Conservation (phyloP, 768 basidiomycete genomes). For the Sarcodon sp. region DNA sequence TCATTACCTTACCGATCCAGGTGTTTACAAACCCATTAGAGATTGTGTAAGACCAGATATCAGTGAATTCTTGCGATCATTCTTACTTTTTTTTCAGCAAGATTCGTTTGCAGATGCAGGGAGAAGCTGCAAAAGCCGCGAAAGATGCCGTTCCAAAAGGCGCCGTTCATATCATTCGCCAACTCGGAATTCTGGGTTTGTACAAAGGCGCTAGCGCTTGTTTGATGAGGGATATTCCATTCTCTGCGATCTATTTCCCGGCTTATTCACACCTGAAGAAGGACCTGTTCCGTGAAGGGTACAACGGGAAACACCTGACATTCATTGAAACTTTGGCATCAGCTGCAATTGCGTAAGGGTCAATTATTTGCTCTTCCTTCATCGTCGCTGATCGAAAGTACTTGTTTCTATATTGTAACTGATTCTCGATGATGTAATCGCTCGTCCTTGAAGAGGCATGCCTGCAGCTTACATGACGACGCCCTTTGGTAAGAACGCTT, state of each 20-base stretch:
- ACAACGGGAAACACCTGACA: slow-evolving; percentile 84
- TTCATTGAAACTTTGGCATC: slow-evolving; percentile 82
- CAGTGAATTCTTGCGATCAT: background rate
- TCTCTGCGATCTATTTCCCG: slow-evolving; percentile 89
- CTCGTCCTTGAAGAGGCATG: slow-evolving; percentile 64
- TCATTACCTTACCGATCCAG: slow-evolving; percentile 23
- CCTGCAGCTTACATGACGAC: slow-evolving; percentile 92
- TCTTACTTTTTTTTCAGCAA: slow-evolving; percentile 35
- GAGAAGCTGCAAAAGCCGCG: slow-evolving; percentile 78
- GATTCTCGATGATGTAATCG: slow-evolving; percentile 4
- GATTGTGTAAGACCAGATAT: slow-evolving; percentile 56
- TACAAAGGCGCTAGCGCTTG: slow-evolving; percentile 93
- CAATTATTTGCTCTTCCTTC: slow-evolving; percentile 2
- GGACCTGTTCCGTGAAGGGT: slow-evolving; percentile 91
- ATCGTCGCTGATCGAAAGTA: slow-evolving; percentile 1
- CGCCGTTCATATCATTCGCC: slow-evolving; percentile 85
- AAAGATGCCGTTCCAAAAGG: slow-evolving; percentile 40
- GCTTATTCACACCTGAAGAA: slow-evolving; percentile 85
- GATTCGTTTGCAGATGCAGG: slow-evolving; percentile 92
- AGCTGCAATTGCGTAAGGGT: slow-evolving; percentile 69
- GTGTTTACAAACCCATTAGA: slow-evolving; percentile 96
- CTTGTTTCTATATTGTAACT: slow-evolving; percentile 2
- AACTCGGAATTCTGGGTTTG: slow-evolving; percentile 83
- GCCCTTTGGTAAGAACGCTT: slow-evolving; percentile 49
- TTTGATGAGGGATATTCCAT: slow-evolving; percentile 90